Percentiles rank a stretch among this genome's conserved stretches.
phyloP scores from a whole-genome alignment of 2,329 filamentous ascomycete genomes.

The Bipolaris oryzae region DNA sequence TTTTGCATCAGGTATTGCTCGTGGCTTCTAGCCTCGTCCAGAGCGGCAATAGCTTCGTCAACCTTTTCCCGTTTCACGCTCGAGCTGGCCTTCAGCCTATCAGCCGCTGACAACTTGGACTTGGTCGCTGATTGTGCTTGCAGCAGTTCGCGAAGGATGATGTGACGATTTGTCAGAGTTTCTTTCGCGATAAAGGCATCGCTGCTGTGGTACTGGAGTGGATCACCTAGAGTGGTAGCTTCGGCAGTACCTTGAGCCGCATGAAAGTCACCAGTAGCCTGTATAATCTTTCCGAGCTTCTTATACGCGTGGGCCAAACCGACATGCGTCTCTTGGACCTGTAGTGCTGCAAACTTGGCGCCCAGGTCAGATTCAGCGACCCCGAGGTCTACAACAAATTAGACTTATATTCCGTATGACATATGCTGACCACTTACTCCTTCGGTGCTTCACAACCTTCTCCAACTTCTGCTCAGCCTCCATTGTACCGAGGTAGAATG shows the following conservation, averaged over 20 bases:
- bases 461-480: conserved; percentile 98
- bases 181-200: conserved; percentile 99
- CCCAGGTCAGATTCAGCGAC: conserved; percentile 93
- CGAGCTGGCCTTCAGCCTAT: conserved; percentile 84
- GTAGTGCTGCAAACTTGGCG: conserved; percentile 84
- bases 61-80: conserved; percentile 94
- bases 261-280: conserved; percentile 92
- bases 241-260: conserved; percentile 96
- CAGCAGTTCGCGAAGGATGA: conserved; percentile 88
- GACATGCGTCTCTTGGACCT: conserved; percentile 86
- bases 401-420: conserved; percentile 11
- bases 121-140: conserved; percentile 87
- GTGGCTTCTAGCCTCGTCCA: conserved; percentile 84
- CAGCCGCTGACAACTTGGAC: conserved; percentile 82
- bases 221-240: conserved; percentile 91
- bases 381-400: conserved; percentile 71
- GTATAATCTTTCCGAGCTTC: conserved; percentile 91
- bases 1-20: conserved; percentile 84
- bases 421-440: conserved; percentile 65
- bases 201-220: conserved; percentile 90
- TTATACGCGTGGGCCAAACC: conserved; percentile 89
- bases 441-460: conserved; percentile 85
- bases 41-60: conserved; percentile 89
- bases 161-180: conserved; percentile 95
- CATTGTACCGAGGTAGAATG: conserved; percentile 95